Conservation (phyloP, 805 yeast genomes). For the Ogataea trehalophila region DNA sequence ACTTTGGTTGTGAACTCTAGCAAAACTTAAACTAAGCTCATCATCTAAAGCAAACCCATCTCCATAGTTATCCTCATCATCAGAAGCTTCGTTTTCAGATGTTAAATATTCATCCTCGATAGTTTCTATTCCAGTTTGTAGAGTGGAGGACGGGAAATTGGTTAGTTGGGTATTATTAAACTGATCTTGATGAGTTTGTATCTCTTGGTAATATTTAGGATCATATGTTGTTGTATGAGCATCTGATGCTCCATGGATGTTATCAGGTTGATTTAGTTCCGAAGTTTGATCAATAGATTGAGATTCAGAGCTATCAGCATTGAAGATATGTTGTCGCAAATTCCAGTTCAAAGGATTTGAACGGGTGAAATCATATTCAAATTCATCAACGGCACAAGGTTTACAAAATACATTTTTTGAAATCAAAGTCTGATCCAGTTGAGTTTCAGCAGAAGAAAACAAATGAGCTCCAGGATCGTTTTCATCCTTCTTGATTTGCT, state of each 20-base stretch:
- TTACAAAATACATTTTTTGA: constrained; percentile 4
- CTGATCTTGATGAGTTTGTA: too few species aligned
- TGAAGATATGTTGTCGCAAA: constrained; percentile 13
- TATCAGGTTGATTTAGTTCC: background rate
- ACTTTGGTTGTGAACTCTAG: constrained; percentile 2
- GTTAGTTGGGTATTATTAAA: too few species aligned
- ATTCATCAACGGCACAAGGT: constrained; percentile 30
- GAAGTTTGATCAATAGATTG: too few species aligned
- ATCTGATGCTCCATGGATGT: background rate
- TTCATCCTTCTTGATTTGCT: background rate
- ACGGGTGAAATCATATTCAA: constrained; percentile 25
- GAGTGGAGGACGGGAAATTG: too few species aligned
- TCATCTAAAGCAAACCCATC: constrained; percentile 23
- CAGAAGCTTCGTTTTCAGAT: constrained; percentile 10
- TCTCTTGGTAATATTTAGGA: too few species aligned
- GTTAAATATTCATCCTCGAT: constrained; percentile 6
- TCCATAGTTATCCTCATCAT: constrained; percentile 10
- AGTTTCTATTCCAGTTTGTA: background rate
- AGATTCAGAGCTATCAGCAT: background rate
- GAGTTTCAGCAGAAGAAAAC: background rate
- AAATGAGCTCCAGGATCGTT: background rate
- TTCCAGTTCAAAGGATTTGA: constrained; percentile 30
- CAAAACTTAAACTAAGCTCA: constrained; percentile 14
- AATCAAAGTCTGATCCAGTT: background rate
- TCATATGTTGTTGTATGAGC: too few species aligned